Conservation (phyloP, 1,284 basidiomycete species). For the Acaromyces ingoldii region DNA sequence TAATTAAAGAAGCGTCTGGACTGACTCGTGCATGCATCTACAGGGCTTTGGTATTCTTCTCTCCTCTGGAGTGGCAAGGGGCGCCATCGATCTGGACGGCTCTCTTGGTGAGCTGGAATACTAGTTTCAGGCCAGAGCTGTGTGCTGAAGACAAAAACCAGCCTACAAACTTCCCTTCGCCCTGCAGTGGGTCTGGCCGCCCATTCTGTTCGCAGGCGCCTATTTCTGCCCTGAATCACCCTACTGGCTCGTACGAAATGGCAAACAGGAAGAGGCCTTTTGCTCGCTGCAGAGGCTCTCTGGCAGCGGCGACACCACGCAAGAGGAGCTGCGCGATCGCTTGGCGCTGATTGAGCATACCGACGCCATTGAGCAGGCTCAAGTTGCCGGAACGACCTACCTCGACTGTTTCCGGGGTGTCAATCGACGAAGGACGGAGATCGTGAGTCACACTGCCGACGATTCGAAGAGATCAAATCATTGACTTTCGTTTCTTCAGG, state of each 20-base stretch:
- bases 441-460: too few species aligned
- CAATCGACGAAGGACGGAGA: constrained; percentile 33
- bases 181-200: constrained; percentile 50
- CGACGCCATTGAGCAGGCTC: constrained; percentile 36
- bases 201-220: constrained; percentile 25
- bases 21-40: too few species aligned
- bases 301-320: constrained; percentile 17
- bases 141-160: too few species aligned
- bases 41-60: constrained; percentile 2
- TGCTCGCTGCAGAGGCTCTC: constrained; percentile 24
- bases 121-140: too few species aligned
- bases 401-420: constrained; percentile 44
- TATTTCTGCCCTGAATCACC: constrained; percentile 49
- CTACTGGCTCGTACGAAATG: constrained; percentile 46
- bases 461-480: too few species aligned
- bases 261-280: constrained; percentile 25
- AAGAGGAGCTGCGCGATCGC: constrained; percentile 21
- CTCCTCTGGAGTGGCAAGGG: constrained; percentile 50
- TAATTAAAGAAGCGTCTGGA: too few species aligned
- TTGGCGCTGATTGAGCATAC: constrained; percentile 42
- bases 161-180: constrained; percentile 51
- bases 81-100: constrained; percentile 21
- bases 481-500: too few species aligned
- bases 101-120: too few species aligned
- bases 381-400: constrained; percentile 26